These are phyloP conservation scores for rapeseed (Brassica napus) DNA, from an alignment of 345 rosid genomes.

Conservation along the genomic window DNA sequence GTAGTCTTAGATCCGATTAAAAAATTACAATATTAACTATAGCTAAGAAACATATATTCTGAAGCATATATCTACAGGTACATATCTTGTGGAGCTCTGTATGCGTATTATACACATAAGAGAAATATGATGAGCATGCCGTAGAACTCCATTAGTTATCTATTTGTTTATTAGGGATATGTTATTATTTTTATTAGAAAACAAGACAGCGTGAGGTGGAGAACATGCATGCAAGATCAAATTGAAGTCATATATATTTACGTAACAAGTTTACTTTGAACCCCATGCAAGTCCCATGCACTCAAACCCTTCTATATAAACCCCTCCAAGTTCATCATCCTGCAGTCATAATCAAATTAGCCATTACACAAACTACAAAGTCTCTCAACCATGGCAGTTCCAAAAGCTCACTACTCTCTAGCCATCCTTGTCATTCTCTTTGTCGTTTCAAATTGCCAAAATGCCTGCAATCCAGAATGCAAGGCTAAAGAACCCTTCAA, in stretches of 20 bases:
- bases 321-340: background rate
- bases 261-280: conserved; percentile 1
- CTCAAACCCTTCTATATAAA: background rate
- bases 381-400: background rate
- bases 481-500: conserved; percentile 4
- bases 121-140: background rate
- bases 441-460: background rate
- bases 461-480: background rate
- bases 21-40: too few species aligned
- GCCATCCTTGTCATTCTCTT: background rate
- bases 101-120: background rate
- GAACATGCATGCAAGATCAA: background rate
- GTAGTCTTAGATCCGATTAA: background rate
- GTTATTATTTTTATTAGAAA: background rate
- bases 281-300: background rate
- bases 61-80: background rate
- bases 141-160: background rate
- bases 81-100: background rate
- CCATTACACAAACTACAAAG: background rate
- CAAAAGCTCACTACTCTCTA: background rate
- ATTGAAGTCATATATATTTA: background rate
- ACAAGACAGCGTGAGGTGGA: background rate
- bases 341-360: background rate
- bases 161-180: background rate
- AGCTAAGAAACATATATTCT: background rate